Conservation (phyloP, 148 eudicot genomes). For the Limonium bicolor region DNA sequence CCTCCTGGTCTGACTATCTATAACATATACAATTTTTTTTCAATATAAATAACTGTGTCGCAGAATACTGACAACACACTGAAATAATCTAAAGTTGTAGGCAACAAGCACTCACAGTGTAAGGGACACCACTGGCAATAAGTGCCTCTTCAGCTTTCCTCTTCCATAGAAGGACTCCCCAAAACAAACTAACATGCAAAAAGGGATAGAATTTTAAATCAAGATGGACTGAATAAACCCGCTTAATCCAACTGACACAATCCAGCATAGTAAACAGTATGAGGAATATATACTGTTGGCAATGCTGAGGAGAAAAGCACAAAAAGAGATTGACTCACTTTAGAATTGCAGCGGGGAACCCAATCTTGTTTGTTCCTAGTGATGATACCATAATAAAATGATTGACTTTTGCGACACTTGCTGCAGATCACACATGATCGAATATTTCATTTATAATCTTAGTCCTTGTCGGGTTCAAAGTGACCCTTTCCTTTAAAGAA, state of each 20-base stretch:
- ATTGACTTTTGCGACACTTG: slow-evolving; percentile 47
- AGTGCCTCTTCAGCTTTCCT: slow-evolving; percentile 89
- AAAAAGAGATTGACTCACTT: slow-evolving; percentile 39
- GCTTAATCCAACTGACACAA: not conserved
- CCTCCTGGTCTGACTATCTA: slow-evolving; percentile 98
- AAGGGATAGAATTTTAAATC: slow-evolving; percentile 4
- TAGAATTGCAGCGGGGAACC: slow-evolving; percentile 83
- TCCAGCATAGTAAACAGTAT: not conserved
- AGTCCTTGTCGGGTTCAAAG: no score
- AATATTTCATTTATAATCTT: no score
- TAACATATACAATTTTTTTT: slow-evolving; percentile 3
- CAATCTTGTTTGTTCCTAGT: slow-evolving; percentile 83
- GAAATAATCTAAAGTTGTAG: not conserved
- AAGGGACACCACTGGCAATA: slow-evolving; percentile 83
- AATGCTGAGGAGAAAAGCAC: not conserved
- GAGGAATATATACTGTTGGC: no score
- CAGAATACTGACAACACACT: not conserved
- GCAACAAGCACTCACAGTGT: slow-evolving; percentile 46
- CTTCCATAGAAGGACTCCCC: slow-evolving; percentile 93
- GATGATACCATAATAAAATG: slow-evolving; percentile 77
- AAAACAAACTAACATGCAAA: slow-evolving; percentile 51
- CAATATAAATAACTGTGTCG: not conserved
- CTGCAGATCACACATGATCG: slow-evolving; percentile 46
- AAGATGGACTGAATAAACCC: no score
- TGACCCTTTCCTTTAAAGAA: no score